phyloP scores from a whole-genome alignment of 2,329 filamentous ascomycete genomes.

The Aspergillus latus region DNA sequence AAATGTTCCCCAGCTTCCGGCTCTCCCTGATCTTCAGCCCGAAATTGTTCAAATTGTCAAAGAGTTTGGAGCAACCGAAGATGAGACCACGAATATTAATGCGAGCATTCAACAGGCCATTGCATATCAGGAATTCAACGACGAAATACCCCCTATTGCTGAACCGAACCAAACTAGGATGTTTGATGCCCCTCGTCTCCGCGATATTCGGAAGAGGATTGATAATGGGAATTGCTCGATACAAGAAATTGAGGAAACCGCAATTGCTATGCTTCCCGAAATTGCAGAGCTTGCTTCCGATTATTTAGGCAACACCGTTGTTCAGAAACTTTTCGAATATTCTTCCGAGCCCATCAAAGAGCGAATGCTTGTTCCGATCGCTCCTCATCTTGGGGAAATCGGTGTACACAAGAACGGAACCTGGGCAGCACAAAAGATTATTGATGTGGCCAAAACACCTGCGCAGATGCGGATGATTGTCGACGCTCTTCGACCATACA shows the following conservation, averaged over 20 bases:
- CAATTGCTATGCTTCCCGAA: constrained; percentile 91
- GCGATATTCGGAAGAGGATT: constrained; percentile 95
- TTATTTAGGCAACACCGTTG: constrained; percentile 98
- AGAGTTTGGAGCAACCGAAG: constrained; percentile 81
- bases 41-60: constrained; percentile 84
- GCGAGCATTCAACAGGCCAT: constrained; percentile 75
- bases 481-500: constrained; percentile 79
- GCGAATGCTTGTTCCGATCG: constrained; percentile 83
- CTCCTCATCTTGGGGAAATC: constrained; percentile 91
- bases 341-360: constrained; percentile 89
- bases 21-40: constrained; percentile 72
- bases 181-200: constrained; percentile 89
- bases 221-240: constrained; percentile 88
- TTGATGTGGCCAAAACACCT: constrained; percentile 87
- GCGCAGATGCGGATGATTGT: constrained; percentile 82
- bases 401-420: constrained; percentile 99
- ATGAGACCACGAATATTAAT: constrained; percentile 72
- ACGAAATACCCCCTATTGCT: constrained; percentile 84
- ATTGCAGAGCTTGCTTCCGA: constrained; percentile 93
- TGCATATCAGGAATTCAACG: constrained; percentile 67
- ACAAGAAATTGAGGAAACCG: constrained; percentile 87
- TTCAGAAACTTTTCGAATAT: constrained; percentile 96
- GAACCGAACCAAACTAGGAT: constrained; percentile 86
- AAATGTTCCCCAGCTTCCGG: constrained; percentile 59
- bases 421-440: constrained; percentile 99